A percentile compares a stretch with the other conserved stretches of the same genome.
These are phyloP conservation scores for Trichoderma polysporum DNA, from an alignment of 2,329 filamentous ascomycete species.

Conservation along the genomic window DNA sequence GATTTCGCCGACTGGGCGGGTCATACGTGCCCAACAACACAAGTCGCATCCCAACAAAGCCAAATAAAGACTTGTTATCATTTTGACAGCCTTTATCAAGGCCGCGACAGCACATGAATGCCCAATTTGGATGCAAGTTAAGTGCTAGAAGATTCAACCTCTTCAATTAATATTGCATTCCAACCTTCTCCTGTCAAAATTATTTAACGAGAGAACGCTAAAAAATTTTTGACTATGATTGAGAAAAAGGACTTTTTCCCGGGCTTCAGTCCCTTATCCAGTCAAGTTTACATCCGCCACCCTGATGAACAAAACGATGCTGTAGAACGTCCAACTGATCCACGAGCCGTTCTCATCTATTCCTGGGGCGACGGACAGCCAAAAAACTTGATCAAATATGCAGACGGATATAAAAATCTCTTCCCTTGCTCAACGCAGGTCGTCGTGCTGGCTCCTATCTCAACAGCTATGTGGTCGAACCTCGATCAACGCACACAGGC, in stretches of 20 bases:
- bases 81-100: background rate
- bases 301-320: slow-evolving; percentile 27
- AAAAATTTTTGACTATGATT: background rate
- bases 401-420: slow-evolving; percentile 49
- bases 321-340: slow-evolving; percentile 32
- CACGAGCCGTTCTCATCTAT: slow-evolving; percentile 52
- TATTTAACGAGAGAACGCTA: background rate
- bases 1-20: slow-evolving; percentile 10
- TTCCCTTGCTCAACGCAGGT: slow-evolving; percentile 53
- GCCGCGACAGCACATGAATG: background rate
- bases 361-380: slow-evolving; percentile 58
- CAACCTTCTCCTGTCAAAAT: background rate
- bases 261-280: slow-evolving; percentile 48
- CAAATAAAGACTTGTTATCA: background rate
- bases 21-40: slow-evolving; percentile 15
- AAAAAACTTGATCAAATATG: slow-evolving; percentile 57
- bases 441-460: slow-evolving; percentile 51
- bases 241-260: slow-evolving; percentile 31
- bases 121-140: background rate
- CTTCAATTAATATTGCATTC: background rate
- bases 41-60: slow-evolving; percentile 18
- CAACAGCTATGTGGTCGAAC: slow-evolving; percentile 45
- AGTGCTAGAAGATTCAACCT: slow-evolving; percentile 4
- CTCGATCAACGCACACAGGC: slow-evolving; percentile 44
- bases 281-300: slow-evolving; percentile 48